Evolutionary conservation across 2,329 filamentous ascomycete genomes (phyloP).

Genomic region (Aspergillus sp.): DNA sequence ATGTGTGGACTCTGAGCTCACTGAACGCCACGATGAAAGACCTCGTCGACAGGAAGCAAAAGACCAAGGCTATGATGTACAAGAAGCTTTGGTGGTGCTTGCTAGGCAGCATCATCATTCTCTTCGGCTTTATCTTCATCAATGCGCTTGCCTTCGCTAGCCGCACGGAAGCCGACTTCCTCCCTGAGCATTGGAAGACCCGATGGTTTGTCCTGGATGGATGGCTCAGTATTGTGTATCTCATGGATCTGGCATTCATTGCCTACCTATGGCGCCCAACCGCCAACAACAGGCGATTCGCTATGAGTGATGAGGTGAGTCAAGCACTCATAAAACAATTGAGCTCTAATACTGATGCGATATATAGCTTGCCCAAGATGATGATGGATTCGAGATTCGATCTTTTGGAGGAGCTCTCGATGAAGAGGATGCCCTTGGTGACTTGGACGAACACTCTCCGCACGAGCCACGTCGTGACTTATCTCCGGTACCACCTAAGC

Average conservation of each 20-base stretch:
- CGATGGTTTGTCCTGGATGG: slow-evolving; percentile 97
- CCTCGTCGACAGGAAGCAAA: slow-evolving; percentile 90
- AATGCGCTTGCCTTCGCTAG: slow-evolving; percentile 96
- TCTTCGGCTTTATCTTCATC: slow-evolving; percentile 98
- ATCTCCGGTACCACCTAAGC: slow-evolving; percentile 54
- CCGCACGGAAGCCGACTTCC: slow-evolving; percentile 81
- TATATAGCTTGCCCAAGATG: slow-evolving; percentile 83
- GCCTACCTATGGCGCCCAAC: slow-evolving; percentile 97
- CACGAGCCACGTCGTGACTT: slow-evolving; percentile 40
- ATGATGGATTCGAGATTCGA: slow-evolving; percentile 96
- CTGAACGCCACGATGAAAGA: slow-evolving; percentile 95
- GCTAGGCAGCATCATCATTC: slow-evolving; percentile 85
- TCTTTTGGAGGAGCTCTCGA: slow-evolving; percentile 80
- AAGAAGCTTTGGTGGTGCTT: slow-evolving; percentile 99
- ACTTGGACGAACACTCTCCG: slow-evolving; percentile 39
- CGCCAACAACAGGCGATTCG: slow-evolving; percentile 93
- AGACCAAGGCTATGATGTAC: slow-evolving; percentile 93
- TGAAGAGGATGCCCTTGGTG: slow-evolving; percentile 59
- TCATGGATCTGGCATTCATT: slow-evolving; percentile 89
- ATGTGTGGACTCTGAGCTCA: slow-evolving; percentile 97
- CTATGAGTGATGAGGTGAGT: slow-evolving; percentile 90
- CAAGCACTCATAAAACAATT: background rate
- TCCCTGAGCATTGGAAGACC: slow-evolving; percentile 95
- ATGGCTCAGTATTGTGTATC: slow-evolving; percentile 95
- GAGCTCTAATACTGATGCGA: slow-evolving; percentile 31